Percentiles rank a stretch among this genome's conserved stretches.
These are phyloP conservation scores for Thalassia testudinum DNA, from an alignment of 116 monocot genomes.

Conservation along the genomic window DNA sequence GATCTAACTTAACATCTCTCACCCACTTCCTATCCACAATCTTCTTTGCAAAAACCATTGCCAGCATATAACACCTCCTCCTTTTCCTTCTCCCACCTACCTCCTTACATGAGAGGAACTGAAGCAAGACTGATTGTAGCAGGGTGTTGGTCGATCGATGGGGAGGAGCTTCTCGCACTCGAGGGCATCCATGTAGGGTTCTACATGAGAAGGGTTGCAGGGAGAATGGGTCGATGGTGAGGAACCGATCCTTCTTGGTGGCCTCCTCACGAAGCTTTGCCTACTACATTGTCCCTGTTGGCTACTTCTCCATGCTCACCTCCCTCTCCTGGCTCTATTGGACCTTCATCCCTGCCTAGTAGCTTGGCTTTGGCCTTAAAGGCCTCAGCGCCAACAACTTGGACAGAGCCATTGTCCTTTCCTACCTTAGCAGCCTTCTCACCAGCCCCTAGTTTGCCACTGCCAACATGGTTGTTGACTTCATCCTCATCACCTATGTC, in stretches of 20 bases:
- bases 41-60: no score
- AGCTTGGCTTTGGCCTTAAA: slow-evolving; percentile 33
- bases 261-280: slow-evolving; percentile 46
- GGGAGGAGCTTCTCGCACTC: no score
- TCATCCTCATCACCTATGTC: slow-evolving; percentile 27
- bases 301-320: slow-evolving; percentile 45
- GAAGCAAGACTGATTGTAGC: no score
- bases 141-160: no score
- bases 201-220: slow-evolving; percentile 36
- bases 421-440: slow-evolving; percentile 41
- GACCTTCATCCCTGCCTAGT: slow-evolving; percentile 35
- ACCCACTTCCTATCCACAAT: no score
- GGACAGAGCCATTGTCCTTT: slow-evolving; percentile 34
- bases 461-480: slow-evolving; percentile 35
- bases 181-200: no score
- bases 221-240: slow-evolving; percentile 16
- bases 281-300: slow-evolving; percentile 36
- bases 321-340: slow-evolving; percentile 52
- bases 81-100: no score
- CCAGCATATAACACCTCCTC: no score
- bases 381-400: slow-evolving; percentile 40
- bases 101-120: no score
- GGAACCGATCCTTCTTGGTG: slow-evolving; percentile 37
- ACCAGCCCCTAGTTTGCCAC: slow-evolving; percentile 56
- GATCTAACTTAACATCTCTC: no score